Evolutionary conservation across 2,329 filamentous ascomycete species (phyloP).

Genomic region (Phialophora expanda): DNA sequence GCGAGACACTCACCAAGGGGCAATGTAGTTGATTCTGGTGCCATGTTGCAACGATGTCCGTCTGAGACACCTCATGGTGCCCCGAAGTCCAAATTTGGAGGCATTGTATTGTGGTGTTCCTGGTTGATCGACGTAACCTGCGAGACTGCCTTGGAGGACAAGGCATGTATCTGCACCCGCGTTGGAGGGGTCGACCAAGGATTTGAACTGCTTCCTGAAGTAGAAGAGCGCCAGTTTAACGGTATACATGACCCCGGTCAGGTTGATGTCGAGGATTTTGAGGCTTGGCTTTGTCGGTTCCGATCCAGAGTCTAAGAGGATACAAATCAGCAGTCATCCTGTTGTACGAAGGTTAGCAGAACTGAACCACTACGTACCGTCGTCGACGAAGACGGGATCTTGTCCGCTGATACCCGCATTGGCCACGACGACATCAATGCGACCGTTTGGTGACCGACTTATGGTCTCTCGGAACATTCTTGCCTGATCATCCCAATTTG

Average conservation of each 20-base stretch:
- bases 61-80: slow-evolving; percentile 51
- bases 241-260: slow-evolving; percentile 45
- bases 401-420: not conserved
- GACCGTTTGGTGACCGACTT: not conserved
- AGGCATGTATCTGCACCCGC: not conserved
- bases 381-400: not conserved
- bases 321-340: not conserved
- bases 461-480: not conserved
- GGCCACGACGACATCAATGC: not conserved
- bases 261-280: slow-evolving; percentile 45
- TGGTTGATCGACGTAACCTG: not conserved
- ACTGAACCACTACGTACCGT: not conserved
- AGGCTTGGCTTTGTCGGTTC: slow-evolving; percentile 39
- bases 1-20: slow-evolving; percentile 48
- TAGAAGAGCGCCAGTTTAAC: slow-evolving; percentile 47
- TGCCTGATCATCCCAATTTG: not conserved
- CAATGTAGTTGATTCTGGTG: slow-evolving; percentile 56
- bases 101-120: slow-evolving; percentile 49
- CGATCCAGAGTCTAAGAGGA: not conserved
- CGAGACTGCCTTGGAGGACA: not conserved
- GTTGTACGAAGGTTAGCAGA: not conserved
- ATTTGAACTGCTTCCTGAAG: slow-evolving; percentile 39
- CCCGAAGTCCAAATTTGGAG: slow-evolving; percentile 53
- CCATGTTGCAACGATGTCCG: slow-evolving; percentile 47
- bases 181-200: not conserved